Conservation (phyloP, 2,329 filamentous ascomycete species). For the Apiospora koreana region DNA sequence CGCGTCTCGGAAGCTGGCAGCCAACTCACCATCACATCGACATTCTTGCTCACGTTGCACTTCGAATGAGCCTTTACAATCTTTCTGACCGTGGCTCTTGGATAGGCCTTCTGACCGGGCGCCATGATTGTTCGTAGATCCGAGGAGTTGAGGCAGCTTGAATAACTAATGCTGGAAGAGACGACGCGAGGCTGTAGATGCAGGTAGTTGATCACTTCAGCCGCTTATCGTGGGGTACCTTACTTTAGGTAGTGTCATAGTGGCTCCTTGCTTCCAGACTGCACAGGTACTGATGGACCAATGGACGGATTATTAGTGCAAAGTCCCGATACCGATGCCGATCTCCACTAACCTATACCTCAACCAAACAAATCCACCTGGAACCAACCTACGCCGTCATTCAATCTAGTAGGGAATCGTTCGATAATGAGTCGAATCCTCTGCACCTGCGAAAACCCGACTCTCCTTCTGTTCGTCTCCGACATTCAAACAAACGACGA, state of each 20-base stretch:
- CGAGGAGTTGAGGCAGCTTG: background rate
- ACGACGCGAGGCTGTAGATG: background rate
- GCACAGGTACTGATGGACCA: background rate
- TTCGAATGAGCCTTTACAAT: conserved; percentile 88
- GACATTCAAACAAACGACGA: background rate
- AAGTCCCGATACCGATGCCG: background rate
- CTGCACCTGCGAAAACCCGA: background rate
- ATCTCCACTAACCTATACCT: background rate
- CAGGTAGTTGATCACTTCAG: conserved; percentile 1
- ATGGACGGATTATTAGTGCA: background rate
- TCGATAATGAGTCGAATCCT: background rate
- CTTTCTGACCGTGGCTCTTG: conserved; percentile 81
- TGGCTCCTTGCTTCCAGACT: background rate
- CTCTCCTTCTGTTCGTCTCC: background rate
- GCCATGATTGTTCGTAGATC: conserved; percentile 45
- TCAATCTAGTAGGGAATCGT: conserved; percentile 3
- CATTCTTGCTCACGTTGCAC: conserved; percentile 78
- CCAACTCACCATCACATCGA: conserved; percentile 72
- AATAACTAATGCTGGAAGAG: background rate
- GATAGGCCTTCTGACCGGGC: conserved; percentile 74
- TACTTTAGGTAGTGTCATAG: background rate
- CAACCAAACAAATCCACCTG: background rate
- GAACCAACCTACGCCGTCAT: background rate
- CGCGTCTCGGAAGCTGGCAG: conserved; percentile 15
- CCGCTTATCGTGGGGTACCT: conserved; percentile 2